These are phyloP conservation scores for Begonia fuchsioides DNA, from an alignment of 306 rosid species.

Conservation along the genomic window DNA sequence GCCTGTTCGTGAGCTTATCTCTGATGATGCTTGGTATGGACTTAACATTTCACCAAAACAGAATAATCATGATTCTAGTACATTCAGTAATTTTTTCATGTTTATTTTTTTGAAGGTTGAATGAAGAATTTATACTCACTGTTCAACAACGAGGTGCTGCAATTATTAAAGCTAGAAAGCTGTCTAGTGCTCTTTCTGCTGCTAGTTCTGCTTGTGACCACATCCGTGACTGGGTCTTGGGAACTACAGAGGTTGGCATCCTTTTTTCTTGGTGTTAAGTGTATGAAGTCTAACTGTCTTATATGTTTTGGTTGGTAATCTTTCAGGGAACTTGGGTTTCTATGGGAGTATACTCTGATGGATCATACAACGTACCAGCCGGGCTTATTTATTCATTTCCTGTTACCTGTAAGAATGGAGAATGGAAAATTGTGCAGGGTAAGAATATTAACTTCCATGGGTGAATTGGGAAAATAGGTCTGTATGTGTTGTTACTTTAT, in stretches of 20 bases:
- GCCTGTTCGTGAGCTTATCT: constrained; percentile 63
- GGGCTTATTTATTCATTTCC: constrained; percentile 95
- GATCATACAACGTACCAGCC: constrained; percentile 90
- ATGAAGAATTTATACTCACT: constrained; percentile 72
- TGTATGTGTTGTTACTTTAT: no score
- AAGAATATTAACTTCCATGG: constrained; percentile 5
- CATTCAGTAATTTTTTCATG: background rate
- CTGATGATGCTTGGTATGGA: constrained; percentile 72
- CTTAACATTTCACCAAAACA: background rate
- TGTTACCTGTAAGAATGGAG: constrained; percentile 63
- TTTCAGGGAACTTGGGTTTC: constrained; percentile 90
- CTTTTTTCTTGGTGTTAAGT: background rate
- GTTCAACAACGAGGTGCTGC: constrained; percentile 99
- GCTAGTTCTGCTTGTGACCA: constrained; percentile 98
- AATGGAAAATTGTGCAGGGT: constrained; percentile 97
- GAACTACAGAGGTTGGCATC: constrained; percentile 76
- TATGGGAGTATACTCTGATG: constrained; percentile 97
- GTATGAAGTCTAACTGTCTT: background rate
- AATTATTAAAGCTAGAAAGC: constrained; percentile 84
- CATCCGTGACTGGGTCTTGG: constrained; percentile 95
- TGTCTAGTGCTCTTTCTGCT: constrained; percentile 93
- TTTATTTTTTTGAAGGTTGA: constrained; percentile 43
- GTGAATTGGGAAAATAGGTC: no score
- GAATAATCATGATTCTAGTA: background rate
- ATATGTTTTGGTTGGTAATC: constrained; percentile 6